A percentile compares a stretch with the other conserved stretches of the same genome.
phyloP scores from a whole-genome alignment of 1,284 basidiomycete genomes.

The Grifola frondosa region DNA sequence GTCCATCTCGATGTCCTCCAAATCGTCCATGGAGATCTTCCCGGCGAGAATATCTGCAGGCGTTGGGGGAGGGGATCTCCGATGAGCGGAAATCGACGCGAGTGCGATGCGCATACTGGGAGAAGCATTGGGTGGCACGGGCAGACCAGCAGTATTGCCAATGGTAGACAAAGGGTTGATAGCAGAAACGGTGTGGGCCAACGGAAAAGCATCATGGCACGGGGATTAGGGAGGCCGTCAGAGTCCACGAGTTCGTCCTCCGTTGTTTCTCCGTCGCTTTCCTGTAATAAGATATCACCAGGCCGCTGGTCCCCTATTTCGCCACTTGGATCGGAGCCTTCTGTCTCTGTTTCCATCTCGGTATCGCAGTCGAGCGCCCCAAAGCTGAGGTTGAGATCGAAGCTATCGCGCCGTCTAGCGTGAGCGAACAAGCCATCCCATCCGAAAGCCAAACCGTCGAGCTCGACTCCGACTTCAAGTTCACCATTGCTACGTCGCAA shows the following conservation, averaged over 20 bases:
- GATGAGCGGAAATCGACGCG: conserved; percentile 30
- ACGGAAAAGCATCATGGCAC: conserved; percentile 69
- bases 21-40: conserved; percentile 44
- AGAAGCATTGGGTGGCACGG: conserved; percentile 20
- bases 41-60: conserved; percentile 68
- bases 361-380: conserved; percentile 23
- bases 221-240: conserved; percentile 68
- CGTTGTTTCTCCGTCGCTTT: conserved; percentile 34
- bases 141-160: conserved; percentile 41
- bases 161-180: conserved; percentile 75
- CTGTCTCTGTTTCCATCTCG: conserved; percentile 26
- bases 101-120: conserved; percentile 31
- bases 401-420: conserved; percentile 13
- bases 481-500: conserved; percentile 27
- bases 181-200: conserved; percentile 59
- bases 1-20: conserved; percentile 42
- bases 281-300: conserved; percentile 35
- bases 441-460: conserved; percentile 28
- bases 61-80: conserved; percentile 42
- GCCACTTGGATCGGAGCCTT: conserved; percentile 29
- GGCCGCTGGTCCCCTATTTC: conserved; percentile 13
- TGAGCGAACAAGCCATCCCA: conserved; percentile 27
- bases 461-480: conserved; percentile 30
- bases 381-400: conserved; percentile 18
- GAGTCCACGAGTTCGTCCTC: conserved; percentile 78